Base-by-base conservation (phyloP, 179 eudicot species). In the Spergularia azorica region DNA sequence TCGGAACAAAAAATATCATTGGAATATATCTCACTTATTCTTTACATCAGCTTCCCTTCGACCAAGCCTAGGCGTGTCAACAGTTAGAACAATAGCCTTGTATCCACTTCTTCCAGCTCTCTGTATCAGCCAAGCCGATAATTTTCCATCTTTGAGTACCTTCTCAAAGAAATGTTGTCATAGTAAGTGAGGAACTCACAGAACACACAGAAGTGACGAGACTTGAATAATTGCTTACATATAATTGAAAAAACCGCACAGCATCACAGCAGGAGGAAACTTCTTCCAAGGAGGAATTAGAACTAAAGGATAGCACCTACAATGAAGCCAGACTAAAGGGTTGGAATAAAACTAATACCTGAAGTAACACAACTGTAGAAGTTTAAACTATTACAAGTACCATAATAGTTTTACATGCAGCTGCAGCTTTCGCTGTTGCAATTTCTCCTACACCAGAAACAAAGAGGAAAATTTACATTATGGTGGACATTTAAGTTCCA, bases 351-450 rank as follows among this genome's bases (percentile, higher is more conserved):
- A 26, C 6, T 46, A 21, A 26, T 41, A 12, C 55, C 56, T 52
- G 3, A 71, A 48, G 18, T 9, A 20, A 51, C 3, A 56, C 46
- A 0, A 36, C 58, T 17, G 46, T 43, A 43, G 48, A 4, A 6
- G 48, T 43, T 43, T 43, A 43, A 43, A 4, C 48, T 43, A 43
- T 43, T 43, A 43, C 18, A 55, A 57, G 41, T 81, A 93, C 95
- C 98, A 93, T 91, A 36, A 93, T 90, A 39, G 88, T 84, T 72
- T 90, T 78, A 74, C 90, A 89, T 17, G 89, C 81, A 32, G 97
- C 98, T 52, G 97, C 92, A 71, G 92, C 98, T 88, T 82, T 86
- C 21, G 94, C 95, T 59, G 95, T 94, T 61, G 92, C 91, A 72
- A 88, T 73, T 81, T 93, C 97, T 74, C 98, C 98, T 93, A 82